These are phyloP conservation scores for Chlamydomonas sphaeroides DNA, from an alignment of 139 green algal species.

Conservation along the genomic window DNA sequence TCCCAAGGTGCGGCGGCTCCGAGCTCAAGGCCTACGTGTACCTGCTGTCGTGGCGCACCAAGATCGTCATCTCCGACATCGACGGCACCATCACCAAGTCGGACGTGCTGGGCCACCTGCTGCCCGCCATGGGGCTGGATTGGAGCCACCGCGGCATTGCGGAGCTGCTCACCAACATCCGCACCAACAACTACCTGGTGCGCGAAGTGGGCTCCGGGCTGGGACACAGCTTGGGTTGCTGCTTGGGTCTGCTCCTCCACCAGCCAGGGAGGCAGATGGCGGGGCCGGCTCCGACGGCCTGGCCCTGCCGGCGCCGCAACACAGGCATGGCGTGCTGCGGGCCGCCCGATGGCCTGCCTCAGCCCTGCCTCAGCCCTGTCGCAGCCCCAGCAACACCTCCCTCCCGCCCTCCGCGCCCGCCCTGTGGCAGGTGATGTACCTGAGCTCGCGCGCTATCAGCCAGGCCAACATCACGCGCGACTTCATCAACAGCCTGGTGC, in stretches of 20 bases:
- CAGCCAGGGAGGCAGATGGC: background rate
- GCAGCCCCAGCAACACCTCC: too few relatives aligned
- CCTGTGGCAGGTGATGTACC: constrained; percentile 86
- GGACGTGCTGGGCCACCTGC: constrained; percentile 92
- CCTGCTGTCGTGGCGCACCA: constrained; percentile 64
- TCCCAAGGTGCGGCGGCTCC: constrained; percentile 35
- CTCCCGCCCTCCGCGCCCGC: too few relatives aligned
- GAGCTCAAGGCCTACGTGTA: constrained; percentile 84
- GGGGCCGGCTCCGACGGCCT: too few relatives aligned
- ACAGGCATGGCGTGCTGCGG: too few relatives aligned
- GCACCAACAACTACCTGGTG: constrained; percentile 83
- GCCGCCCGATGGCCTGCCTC: too few relatives aligned
- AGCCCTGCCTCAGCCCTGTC: too few relatives aligned
- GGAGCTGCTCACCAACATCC: constrained; percentile 81
- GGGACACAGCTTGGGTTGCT: too few relatives aligned
- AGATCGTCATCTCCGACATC: constrained; percentile 81
- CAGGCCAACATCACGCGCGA: constrained; percentile 92
- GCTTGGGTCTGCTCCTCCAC: too few relatives aligned
- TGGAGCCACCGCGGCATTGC: constrained; percentile 90
- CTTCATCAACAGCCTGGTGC: constrained; percentile 88
- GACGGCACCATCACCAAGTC: constrained; percentile 94
- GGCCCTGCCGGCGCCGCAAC: too few relatives aligned
- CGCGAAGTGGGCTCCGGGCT: background rate
- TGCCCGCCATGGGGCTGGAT: constrained; percentile 88
- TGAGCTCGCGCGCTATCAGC: constrained; percentile 80